These are phyloP conservation scores for Panaeolus cyanescens DNA, from an alignment of 768 basidiomycete species.

Conservation along the genomic window DNA sequence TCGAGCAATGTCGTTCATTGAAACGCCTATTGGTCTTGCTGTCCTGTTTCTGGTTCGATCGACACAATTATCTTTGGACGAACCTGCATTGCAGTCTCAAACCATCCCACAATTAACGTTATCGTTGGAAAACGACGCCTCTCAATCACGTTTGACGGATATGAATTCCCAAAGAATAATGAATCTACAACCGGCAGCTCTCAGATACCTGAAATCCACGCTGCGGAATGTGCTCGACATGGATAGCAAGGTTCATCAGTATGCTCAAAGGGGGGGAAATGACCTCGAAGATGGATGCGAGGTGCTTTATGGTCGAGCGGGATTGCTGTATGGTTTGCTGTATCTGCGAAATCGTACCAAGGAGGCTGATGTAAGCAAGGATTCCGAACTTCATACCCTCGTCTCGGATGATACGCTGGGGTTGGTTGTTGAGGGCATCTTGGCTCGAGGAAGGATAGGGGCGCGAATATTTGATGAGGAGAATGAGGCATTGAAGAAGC, in stretches of 20 bases:
- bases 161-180: not conserved
- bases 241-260: not conserved
- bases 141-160: not conserved
- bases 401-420: conserved; percentile 35
- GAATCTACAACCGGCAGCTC: not conserved
- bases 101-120: conserved; percentile 6
- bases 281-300: conserved; percentile 52
- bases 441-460: conserved; percentile 43
- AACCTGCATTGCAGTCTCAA: conserved; percentile 24
- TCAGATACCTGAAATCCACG: not conserved
- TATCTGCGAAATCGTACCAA: conserved; percentile 35
- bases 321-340: conserved; percentile 54
- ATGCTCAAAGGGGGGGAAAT: conserved; percentile 7
- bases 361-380: conserved; percentile 4
- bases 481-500: conserved; percentile 11
- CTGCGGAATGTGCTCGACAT: not conserved
- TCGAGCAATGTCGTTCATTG: conserved; percentile 35
- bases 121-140: conserved; percentile 19
- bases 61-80: conserved; percentile 19
- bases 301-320: conserved; percentile 60
- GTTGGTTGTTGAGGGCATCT: conserved; percentile 45
- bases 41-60: conserved; percentile 34
- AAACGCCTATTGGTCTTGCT: conserved; percentile 40
- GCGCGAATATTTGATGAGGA: conserved; percentile 33
- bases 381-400: conserved; percentile 24